Conservation (phyloP, 1,284 basidiomycete species). For the Trichosporon sp. region DNA sequence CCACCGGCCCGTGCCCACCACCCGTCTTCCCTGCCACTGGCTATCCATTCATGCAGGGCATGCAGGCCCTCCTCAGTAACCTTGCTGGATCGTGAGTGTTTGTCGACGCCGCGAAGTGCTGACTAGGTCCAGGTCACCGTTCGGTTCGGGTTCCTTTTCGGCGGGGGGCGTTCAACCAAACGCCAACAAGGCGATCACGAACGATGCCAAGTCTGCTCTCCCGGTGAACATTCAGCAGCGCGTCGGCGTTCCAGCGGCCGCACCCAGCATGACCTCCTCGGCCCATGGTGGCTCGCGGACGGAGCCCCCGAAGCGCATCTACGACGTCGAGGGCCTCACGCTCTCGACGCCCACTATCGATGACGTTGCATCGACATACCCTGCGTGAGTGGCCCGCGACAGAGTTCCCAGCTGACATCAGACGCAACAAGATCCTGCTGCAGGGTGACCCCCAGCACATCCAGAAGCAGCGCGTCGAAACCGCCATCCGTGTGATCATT, state of each 20-base stretch:
- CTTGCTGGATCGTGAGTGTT: slow-evolving; percentile 25
- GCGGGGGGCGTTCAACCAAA: slow-evolving; percentile 4
- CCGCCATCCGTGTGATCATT: slow-evolving; percentile 45
- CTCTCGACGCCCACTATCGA: slow-evolving; percentile 26
- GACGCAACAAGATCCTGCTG: slow-evolving; percentile 36
- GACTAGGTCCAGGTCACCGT: slow-evolving; percentile 11
- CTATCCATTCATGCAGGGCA: slow-evolving; percentile 30
- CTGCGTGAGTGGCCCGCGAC: slow-evolving; percentile 18
- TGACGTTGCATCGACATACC: slow-evolving; percentile 24
- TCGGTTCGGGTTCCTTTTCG: slow-evolving; percentile 8
- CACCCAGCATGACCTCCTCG: slow-evolving; percentile 12
- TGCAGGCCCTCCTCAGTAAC: slow-evolving; percentile 31
- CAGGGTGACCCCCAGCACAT: slow-evolving; percentile 46
- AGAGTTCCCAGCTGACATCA: slow-evolving; percentile 16
- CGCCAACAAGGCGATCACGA: slow-evolving; percentile 9
- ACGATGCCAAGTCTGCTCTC: slow-evolving; percentile 3
- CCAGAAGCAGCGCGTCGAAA: slow-evolving; percentile 46
- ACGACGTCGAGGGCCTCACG: slow-evolving; percentile 34
- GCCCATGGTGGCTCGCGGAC: slow-evolving; percentile 36
- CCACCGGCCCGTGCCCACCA: slow-evolving; percentile 8
- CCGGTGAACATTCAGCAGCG: slow-evolving; percentile 5
- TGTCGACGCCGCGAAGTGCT: neutral
- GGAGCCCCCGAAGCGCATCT: slow-evolving; percentile 39
- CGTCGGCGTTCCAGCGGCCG: neutral
- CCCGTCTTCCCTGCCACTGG: slow-evolving; percentile 12